Evolutionary conservation across 805 yeast species (phyloP).

Genomic region (Pichia paraexigua): DNA sequence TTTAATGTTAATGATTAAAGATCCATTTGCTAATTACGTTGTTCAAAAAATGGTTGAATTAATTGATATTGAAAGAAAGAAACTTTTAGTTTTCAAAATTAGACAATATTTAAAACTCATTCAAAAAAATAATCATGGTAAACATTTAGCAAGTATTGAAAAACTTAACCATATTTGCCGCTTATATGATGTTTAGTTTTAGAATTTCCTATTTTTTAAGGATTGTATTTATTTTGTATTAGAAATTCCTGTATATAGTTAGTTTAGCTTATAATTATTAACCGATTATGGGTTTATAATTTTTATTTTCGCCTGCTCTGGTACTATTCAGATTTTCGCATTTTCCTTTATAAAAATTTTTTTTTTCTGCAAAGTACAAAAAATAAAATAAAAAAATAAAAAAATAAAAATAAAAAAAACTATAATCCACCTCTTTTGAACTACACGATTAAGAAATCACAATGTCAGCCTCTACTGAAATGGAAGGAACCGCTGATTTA

Average conservation of each 20-base stretch:
- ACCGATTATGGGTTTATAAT: neutral
- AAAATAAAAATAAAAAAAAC: neutral
- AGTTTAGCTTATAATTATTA: too few relatives aligned
- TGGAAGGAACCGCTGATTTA: slow-evolving; percentile 8
- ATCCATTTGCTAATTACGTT: slow-evolving; percentile 96
- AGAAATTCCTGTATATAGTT: neutral
- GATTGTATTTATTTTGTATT: neutral
- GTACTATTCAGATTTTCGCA: neutral
- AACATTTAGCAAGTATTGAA: slow-evolving; percentile 78
- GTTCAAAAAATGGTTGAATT: slow-evolving; percentile 89
- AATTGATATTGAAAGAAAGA: slow-evolving; percentile 62
- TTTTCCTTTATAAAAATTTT: too few relatives aligned
- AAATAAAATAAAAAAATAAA: too few relatives aligned
- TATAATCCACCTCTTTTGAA: neutral
- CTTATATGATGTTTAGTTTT: slow-evolving; percentile 20
- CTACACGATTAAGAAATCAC: neutral
- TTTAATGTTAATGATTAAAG: slow-evolving; percentile 89
- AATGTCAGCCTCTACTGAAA: neutral
- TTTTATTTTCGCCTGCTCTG: neutral
- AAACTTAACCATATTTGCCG: slow-evolving; percentile 55
- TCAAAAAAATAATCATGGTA: slow-evolving; percentile 63
- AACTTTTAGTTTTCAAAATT: slow-evolving; percentile 61
- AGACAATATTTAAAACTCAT: slow-evolving; percentile 73
- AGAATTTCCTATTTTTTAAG: neutral
- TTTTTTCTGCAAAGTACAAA: too few relatives aligned